Evolutionary conservation across 768 basidiomycete species (phyloP).

Genomic region (Strobilomyces dryophilus): DNA sequence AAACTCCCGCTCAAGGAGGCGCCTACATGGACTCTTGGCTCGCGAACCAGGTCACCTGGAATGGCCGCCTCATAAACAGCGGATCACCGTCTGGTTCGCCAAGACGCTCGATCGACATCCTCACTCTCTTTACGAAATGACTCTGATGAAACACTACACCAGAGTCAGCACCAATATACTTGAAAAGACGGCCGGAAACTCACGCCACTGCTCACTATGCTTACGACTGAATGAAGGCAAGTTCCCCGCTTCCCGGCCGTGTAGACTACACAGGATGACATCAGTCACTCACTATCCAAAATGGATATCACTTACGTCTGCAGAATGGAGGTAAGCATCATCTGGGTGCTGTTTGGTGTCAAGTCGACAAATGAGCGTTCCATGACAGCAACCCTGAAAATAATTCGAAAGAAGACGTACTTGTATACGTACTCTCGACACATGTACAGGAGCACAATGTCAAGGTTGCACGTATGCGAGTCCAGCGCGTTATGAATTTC

Average conservation of each 20-base stretch:
- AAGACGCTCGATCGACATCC: constrained; percentile 48
- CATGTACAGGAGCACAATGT: constrained; percentile 62
- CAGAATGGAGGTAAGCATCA: constrained; percentile 59
- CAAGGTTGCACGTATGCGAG: constrained; percentile 65
- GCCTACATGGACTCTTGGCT: constrained; percentile 62
- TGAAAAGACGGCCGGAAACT: constrained; percentile 28
- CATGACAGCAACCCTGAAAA: constrained; percentile 9
- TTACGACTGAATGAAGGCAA: constrained; percentile 61
- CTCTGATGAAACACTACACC: constrained; percentile 62
- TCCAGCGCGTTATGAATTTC: constrained; percentile 65
- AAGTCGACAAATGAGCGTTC: constrained; percentile 14
- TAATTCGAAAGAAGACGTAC: constrained; percentile 38
- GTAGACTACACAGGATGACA: constrained; percentile 39
- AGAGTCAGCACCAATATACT: constrained; percentile 2
- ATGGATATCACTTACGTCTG: constrained; percentile 49
- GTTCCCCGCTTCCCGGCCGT: constrained; percentile 44
- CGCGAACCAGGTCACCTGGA: constrained; percentile 67
- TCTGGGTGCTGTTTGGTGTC: constrained; percentile 47
- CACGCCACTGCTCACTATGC: constrained; percentile 78
- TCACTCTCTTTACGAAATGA: constrained; percentile 59
- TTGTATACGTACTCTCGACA: constrained; percentile 71
- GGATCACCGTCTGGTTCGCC: constrained; percentile 48
- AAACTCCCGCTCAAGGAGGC: background rate
- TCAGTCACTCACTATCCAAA: constrained; percentile 1
- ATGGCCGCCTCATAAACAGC: constrained; percentile 63